Percentiles rank a stretch among this genome's conserved stretches.
phyloP scores from a whole-genome alignment of 768 basidiomycete species.

The Boletus subcaerulescens region DNA sequence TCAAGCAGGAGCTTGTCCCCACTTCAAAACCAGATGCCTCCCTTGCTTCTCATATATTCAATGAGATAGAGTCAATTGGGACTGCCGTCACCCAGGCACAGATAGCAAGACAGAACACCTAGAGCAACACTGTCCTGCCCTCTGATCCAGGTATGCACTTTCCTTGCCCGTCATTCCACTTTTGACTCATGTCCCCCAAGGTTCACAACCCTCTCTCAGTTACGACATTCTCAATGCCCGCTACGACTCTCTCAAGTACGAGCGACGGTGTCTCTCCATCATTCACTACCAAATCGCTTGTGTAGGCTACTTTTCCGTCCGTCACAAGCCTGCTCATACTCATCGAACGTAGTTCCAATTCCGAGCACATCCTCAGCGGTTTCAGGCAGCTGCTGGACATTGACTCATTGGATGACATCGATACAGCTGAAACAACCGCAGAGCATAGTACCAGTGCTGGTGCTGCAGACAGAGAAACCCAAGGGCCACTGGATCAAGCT shows the following conservation, averaged over 20 bases:
- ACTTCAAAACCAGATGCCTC: conserved; percentile 37
- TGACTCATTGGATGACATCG: conserved; percentile 61
- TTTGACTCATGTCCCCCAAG: conserved; percentile 29
- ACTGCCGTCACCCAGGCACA: conserved; percentile 52
- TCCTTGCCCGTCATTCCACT: not conserved
- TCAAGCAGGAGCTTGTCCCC: conserved; percentile 52
- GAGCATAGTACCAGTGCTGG: conserved; percentile 73
- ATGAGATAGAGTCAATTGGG: conserved; percentile 61
- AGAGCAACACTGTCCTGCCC: conserved; percentile 52
- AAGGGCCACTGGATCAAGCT: conserved; percentile 57
- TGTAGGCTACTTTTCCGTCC: conserved; percentile 55
- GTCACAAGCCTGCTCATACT: conserved; percentile 75
- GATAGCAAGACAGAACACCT: conserved; percentile 57
- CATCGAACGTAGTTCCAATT: conserved; percentile 77
- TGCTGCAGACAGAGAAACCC: conserved; percentile 49
- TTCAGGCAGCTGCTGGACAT: conserved; percentile 67
- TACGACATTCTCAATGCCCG: conserved; percentile 65
- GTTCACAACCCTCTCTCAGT: conserved; percentile 49
- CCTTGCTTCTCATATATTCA: conserved; percentile 55
- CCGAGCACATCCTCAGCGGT: conserved; percentile 79
- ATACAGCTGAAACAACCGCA: conserved; percentile 52
- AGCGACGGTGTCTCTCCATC: conserved; percentile 65
- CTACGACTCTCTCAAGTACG: conserved; percentile 69
- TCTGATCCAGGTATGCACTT: conserved; percentile 47
- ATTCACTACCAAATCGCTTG: conserved; percentile 61